phyloP scores from a whole-genome alignment of 257 asterid species.

The Nemophila menziesii region DNA sequence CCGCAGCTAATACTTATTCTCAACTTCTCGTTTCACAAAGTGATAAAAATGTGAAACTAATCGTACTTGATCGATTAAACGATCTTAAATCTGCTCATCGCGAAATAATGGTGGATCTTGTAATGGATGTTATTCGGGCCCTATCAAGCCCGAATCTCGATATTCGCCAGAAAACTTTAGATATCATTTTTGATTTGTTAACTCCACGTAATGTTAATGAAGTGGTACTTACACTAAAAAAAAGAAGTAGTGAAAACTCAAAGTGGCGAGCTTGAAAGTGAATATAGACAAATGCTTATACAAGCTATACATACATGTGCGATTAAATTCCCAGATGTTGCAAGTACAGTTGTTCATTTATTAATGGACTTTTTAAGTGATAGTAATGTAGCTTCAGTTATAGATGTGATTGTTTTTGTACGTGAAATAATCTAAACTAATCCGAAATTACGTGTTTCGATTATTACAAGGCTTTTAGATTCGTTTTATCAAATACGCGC shows the following conservation, averaged over 20 bases:
- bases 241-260: slow-evolving; percentile 96
- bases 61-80: slow-evolving; percentile 71
- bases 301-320: slow-evolving; percentile 98
- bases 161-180: slow-evolving; percentile 79
- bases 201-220: slow-evolving; percentile 79
- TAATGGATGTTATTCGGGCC: slow-evolving; percentile 93
- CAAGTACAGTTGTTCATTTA: slow-evolving; percentile 89
- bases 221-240: slow-evolving; percentile 80
- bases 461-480: slow-evolving; percentile 69
- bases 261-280: slow-evolving; percentile 83
- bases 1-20: slow-evolving; percentile 87
- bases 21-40: slow-evolving; percentile 93
- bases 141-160: slow-evolving; percentile 84
- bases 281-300: slow-evolving; percentile 90
- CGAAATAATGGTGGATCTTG: slow-evolving; percentile 78
- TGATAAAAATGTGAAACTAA: slow-evolving; percentile 82
- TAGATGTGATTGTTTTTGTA: slow-evolving; percentile 79
- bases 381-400: slow-evolving; percentile 78
- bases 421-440: slow-evolving; percentile 90
- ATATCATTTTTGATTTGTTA: slow-evolving; percentile 81
- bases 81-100: slow-evolving; percentile 71
- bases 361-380: slow-evolving; percentile 98
- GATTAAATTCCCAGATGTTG: slow-evolving; percentile 89
- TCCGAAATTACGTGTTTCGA: slow-evolving; percentile 78
- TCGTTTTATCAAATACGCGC: slow-evolving; percentile 92